Base-by-base conservation (phyloP, 208 protist genomes). In the Wallacemonas sp. region DNA sequence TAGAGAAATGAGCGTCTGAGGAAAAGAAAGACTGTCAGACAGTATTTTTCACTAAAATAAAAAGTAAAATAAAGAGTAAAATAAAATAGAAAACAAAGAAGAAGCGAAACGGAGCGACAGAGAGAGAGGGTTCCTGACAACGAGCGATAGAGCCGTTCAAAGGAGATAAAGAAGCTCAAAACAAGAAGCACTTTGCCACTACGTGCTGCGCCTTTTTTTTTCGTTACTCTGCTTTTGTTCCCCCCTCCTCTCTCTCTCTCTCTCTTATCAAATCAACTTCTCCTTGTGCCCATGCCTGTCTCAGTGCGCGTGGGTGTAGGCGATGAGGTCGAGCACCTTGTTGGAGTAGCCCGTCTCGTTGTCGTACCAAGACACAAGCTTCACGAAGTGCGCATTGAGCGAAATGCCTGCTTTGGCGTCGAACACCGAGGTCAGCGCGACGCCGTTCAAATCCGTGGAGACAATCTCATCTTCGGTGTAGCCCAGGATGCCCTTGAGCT, bases 281-380 rank as follows among this genome's bases (percentile, higher is more conserved):
- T 55, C 55, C 9, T 4, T 42, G 17, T 44, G 12, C 65, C 28
- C 14, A 44, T 2, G n/a, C 14, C 27, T 27, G 66, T 24, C n/a
- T n/a, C 72, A 34, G 39, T 72, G 62, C 21, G 49, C 36, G 26
- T 56, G 28, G 38, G 70, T 84, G 55, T 73, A 77, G 22, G 63
- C 26, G 54, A 97, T 80, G 46, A 99, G 92, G 69, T 99, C 97
- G 34, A 99, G 73, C 6, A 99, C 90, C 65, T 98, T 93, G 87
- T 96, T 82, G 51, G 86, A 95, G 86, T 99, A 99, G 56, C 98
- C 98, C 61, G 79, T 98, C 82, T 99, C 98, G 79, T 99, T 99
- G 85, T 99, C 98, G 71, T 99, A 99, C 98, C 98, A 99, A n/a
- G 91, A 68, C 41, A 99, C 70, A 41, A 99, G 69, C 93, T 99